Evolutionary conservation across 768 basidiomycete genomes (phyloP), one percentile per base, ranked within the genome.

Genomic region (Infundibulicybe gibba): DNA sequence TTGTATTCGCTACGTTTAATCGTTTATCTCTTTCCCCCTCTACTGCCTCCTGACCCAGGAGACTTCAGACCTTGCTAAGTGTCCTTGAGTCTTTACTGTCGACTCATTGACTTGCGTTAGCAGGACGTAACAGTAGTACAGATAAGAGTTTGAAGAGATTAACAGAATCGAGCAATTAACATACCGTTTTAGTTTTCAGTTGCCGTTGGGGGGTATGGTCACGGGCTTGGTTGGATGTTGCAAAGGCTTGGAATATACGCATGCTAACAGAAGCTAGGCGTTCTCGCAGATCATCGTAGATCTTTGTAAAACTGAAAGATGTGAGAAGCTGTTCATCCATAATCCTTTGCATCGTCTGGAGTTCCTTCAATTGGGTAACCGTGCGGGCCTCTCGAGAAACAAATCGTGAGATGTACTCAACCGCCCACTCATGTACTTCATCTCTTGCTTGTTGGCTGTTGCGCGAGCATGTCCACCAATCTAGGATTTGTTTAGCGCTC

Each of bases 361-460:
- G 32, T 40, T 32, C 12, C 43, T 57, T 35, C 25, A 33, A 32
- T 34, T 37, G 6, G 49, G 59, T 58, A 0, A 45, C 70, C 1
- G 48, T 68, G 1, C 67, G 71, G 50, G 68, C 70, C 0, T 38
- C 35, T 3, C 35, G 35, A 38, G 14, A n/a, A 6, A 38, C 35
- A 61, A 32, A 6, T 5, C 25, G 21, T 8, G 15, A 41, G 15
- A 61, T 49, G 47, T 61, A 59, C 1, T 45, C 42, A 12, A 62
- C 39, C 0, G 61, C 57, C 67, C 64, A 67, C 0, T 49, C 35
- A 10, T 45, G 46, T 1, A 65, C 53, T 30, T 57, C 43, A 1
- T 43, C 15, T 1, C 49, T 42, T 3, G 41, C 61, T 0, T 45
- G 50, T 1, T 41, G 12, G 30, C 52, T 60, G 35, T 59, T 62